Evolutionary conservation across 148 eudicot species (phyloP).

Genomic region (Bassia scoparia): DNA sequence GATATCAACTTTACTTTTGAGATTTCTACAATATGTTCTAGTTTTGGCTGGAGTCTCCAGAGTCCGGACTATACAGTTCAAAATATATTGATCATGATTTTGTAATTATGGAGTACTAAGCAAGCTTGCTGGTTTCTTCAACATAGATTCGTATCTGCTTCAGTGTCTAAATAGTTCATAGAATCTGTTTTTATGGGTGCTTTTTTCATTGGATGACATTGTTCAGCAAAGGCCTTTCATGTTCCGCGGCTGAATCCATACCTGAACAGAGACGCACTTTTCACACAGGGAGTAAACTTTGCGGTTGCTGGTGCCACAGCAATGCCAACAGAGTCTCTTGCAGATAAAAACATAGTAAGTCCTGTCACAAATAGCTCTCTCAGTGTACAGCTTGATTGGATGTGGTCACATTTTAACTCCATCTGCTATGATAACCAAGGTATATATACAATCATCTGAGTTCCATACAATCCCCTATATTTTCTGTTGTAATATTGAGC

Average conservation of each 20-base stretch:
- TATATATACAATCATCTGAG: conserved; percentile 4
- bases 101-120: not conserved
- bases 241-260: conserved; percentile 35
- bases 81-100: not conserved
- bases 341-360: conserved; percentile 15
- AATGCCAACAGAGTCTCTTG: conserved; percentile 24
- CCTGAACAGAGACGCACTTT: conserved; percentile 21
- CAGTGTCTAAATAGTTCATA: not conserved
- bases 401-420: conserved; percentile 32
- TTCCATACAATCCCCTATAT: not conserved
- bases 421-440: conserved; percentile 31
- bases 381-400: conserved; percentile 31
- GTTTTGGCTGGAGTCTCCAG: not conserved
- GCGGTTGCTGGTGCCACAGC: conserved; percentile 50
- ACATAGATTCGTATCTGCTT: not conserved
- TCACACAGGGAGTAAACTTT: conserved; percentile 34
- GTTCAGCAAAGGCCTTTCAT: conserved; percentile 29
- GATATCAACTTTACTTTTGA: not conserved
- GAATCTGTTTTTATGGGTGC: not conserved
- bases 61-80: not conserved
- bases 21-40: not conserved
- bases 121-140: not conserved
- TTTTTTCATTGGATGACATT: not conserved
- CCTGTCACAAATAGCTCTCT: conserved; percentile 33
- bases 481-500: not conserved